These are phyloP conservation scores for Aspergillus asperescens DNA, from an alignment of 495 filamentous ascomycete species.

Conservation along the genomic window DNA sequence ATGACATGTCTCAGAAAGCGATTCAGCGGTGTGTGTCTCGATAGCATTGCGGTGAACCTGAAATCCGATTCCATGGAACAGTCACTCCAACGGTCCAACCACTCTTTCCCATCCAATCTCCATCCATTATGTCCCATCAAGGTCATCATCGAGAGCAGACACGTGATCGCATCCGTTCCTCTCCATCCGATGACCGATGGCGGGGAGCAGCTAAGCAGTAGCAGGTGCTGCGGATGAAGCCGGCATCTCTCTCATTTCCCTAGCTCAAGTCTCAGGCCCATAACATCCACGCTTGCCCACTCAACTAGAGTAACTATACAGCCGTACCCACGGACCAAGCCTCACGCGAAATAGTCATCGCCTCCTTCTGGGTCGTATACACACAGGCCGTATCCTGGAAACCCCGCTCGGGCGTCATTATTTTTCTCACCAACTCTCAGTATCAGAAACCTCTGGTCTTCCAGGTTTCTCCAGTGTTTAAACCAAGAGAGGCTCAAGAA, in stretches of 20 bases:
- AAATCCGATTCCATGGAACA: too few species aligned
- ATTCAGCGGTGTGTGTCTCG: not conserved
- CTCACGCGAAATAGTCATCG: not conserved
- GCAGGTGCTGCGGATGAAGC: not conserved
- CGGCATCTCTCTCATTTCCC: not conserved
- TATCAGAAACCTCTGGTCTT: not conserved
- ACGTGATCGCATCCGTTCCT: not conserved
- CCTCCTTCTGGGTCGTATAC: not conserved
- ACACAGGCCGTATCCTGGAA: slow-evolving; percentile 1
- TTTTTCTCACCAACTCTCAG: not conserved
- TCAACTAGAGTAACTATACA: not conserved
- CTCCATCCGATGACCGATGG: too few species aligned
- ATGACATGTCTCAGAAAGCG: not conserved
- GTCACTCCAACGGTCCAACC: too few species aligned
- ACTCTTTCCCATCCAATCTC: too few species aligned
- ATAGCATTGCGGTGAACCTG: too few species aligned
- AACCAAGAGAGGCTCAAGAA: not conserved
- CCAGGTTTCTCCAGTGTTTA: not conserved
- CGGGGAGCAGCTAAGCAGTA: too few species aligned
- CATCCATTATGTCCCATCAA: too few species aligned
- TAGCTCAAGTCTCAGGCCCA: not conserved
- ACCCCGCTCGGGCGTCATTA: not conserved
- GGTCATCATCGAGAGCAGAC: too few species aligned
- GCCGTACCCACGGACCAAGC: not conserved
- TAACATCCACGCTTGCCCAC: not conserved